These are phyloP conservation scores for Hyaloscypha variabilis DNA, from an alignment of 495 filamentous ascomycete genomes.

Conservation along the genomic window DNA sequence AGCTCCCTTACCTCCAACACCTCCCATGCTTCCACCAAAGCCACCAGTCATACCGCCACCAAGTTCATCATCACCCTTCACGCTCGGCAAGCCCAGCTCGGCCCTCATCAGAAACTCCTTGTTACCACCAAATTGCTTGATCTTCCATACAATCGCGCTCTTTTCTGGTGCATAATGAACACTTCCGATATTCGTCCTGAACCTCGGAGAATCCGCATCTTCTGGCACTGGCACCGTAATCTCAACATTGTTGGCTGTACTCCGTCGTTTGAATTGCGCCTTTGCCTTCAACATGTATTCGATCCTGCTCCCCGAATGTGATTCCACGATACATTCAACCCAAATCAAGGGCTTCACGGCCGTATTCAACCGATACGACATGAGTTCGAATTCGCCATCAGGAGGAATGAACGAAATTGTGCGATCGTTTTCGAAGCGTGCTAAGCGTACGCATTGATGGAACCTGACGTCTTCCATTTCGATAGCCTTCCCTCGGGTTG, in stretches of 20 bases:
- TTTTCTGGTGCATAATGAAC: slow-evolving; percentile 99
- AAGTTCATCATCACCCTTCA: slow-evolving; percentile 94
- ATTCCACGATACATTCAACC: slow-evolving; percentile 98
- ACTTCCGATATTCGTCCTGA: slow-evolving; percentile 94
- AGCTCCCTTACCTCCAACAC: slow-evolving; percentile 73
- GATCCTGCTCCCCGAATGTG: slow-evolving; percentile 89
- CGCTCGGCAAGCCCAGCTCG: slow-evolving; percentile 92
- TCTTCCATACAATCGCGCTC: slow-evolving; percentile 99
- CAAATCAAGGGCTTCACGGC: slow-evolving; percentile 98
- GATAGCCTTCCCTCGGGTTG: slow-evolving; percentile 93
- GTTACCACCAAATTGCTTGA: slow-evolving; percentile 98
- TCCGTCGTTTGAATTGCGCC: slow-evolving; percentile 97
- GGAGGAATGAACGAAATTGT: slow-evolving; percentile 99
- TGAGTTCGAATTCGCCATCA: slow-evolving; percentile 98
- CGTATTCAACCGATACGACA: slow-evolving; percentile 98
- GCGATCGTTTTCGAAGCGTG: slow-evolving; percentile 96
- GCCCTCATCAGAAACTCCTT: slow-evolving; percentile 99
- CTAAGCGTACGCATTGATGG: slow-evolving; percentile 96
- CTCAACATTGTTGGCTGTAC: slow-evolving; percentile 98
- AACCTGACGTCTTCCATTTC: slow-evolving; percentile 99
- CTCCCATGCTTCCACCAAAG: slow-evolving; percentile 95
- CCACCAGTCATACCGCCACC: slow-evolving; percentile 96
- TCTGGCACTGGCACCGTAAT: slow-evolving; percentile 97
- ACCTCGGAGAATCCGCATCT: slow-evolving; percentile 94
- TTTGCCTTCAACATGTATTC: slow-evolving; percentile 99